These are phyloP conservation scores for Chlorella sp. DNA, from an alignment of 139 green algal genomes.

Conservation along the genomic window DNA sequence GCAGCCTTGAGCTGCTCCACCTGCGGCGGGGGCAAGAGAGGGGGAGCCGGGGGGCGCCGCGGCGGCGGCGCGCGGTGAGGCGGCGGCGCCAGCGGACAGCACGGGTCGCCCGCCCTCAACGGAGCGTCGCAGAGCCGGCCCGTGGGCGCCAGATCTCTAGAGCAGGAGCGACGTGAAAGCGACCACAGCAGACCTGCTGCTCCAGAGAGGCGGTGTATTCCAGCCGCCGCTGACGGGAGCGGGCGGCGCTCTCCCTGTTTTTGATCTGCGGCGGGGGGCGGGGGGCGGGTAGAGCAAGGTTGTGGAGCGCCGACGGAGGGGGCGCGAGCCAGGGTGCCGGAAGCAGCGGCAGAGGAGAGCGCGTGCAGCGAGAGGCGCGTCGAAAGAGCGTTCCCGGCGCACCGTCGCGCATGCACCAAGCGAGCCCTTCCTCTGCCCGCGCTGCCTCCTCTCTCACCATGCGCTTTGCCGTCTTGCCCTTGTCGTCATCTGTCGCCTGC, in stretches of 20 bases:
- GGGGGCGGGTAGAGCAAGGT: not conserved
- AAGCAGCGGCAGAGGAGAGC: too few relatives aligned
- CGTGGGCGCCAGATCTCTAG: not conserved
- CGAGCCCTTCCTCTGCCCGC: not conserved
- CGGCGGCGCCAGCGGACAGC: not conserved
- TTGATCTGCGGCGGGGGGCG: slow-evolving; percentile 42
- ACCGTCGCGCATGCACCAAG: not conserved
- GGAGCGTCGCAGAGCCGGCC: not conserved
- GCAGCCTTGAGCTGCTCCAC: slow-evolving; percentile 46
- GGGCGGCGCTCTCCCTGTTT: slow-evolving; percentile 60
- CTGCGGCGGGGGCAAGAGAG: not conserved
- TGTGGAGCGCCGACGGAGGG: too few relatives aligned
- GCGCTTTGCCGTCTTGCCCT: too few relatives aligned
- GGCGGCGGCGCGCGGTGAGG: too few relatives aligned
- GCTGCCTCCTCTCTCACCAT: not conserved
- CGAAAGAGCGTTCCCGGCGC: too few relatives aligned
- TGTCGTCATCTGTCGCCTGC: too few relatives aligned
- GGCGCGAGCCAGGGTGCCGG: too few relatives aligned
- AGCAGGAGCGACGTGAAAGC: not conserved
- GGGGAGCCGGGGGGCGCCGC: not conserved
- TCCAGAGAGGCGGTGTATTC: slow-evolving; percentile 55
- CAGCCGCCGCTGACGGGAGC: slow-evolving; percentile 49
- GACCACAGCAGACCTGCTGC: slow-evolving; percentile 25
- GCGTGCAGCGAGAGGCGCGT: too few relatives aligned
- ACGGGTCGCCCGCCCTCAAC: not conserved